Evolutionary conservation across 257 asterid genomes (phyloP).

Genomic region (Jacaranda copaia): DNA sequence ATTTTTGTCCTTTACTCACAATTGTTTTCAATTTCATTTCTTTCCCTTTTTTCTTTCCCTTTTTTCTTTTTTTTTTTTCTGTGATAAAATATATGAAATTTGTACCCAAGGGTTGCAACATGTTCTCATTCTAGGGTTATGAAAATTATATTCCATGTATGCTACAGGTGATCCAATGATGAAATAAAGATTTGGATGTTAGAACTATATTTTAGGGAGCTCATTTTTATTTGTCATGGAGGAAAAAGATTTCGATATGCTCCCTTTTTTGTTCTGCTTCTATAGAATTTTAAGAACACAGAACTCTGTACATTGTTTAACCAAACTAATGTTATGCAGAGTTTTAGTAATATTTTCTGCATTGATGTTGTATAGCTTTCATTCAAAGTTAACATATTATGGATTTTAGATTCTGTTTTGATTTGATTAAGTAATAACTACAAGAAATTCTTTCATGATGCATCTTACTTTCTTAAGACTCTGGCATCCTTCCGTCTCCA

Average conservation of each 20-base stretch:
- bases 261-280: neutral
- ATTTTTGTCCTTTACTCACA: conserved; percentile 1
- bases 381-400: neutral
- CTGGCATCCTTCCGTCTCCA: neutral
- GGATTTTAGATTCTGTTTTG: neutral
- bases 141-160: neutral
- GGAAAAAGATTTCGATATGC: neutral
- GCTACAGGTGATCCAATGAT: neutral
- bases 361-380: neutral
- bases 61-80: neutral
- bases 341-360: neutral
- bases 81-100: neutral
- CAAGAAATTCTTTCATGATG: neutral
- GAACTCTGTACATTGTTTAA: neutral
- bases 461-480: neutral
- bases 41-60: too few species aligned
- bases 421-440: neutral
- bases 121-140: neutral
- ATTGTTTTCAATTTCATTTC: neutral
- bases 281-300: neutral
- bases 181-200: neutral
- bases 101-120: neutral
- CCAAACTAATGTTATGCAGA: neutral
- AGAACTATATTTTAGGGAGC: too few species aligned
- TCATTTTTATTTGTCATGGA: too few species aligned